Evolutionary conservation across 2,329 filamentous ascomycete genomes (phyloP), one percentile per base, ranked within the genome.

Genomic region (Fusarium ambrosium): DNA sequence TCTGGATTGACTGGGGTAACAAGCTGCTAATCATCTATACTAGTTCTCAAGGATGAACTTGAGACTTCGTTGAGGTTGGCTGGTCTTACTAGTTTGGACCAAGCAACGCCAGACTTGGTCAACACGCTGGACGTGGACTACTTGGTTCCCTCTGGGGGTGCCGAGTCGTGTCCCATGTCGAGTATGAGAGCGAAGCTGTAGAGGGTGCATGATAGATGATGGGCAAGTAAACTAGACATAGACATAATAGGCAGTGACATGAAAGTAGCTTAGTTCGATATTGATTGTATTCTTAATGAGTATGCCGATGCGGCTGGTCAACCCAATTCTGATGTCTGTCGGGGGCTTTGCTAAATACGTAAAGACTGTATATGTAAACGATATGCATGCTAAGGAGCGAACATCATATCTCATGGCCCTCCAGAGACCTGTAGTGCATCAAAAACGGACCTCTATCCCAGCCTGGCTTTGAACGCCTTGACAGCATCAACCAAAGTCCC

Each of bases 401-500:
- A 14, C 10, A 53, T 32, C 27, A 55, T 32, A 32, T 32, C 48
- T 24, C 24, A 4, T 24, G 24, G 24, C 4, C 4, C 4, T 24
- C 4, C 24, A 24, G 24, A 24, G 24, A 24, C 24, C 24, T 24
- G 4, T 24, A n/a, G 3, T n/a, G 14, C 22, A 48, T 18, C 4
- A 18, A 10, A 27, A 9, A 8, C 6, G 0, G 43, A 10, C 10
- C 27, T 18, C 53, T 20, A 72, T 27, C 10, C 29, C 64, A 79
- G 16, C 9, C 68, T 70, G 29, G 65, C 69, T 1, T 77, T 70
- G 48, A 81, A 81, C 3, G 79, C 80, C 48, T 71, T 74, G 4
- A 83, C 78, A 4, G 81, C 81, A 62, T 83, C 80, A n/a, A 77
- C 70, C 34, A 84, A 68, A 8, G 75, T 61, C 6, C 84, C 83